A percentile compares a stretch with the other conserved stretches of the same genome.
Evolutionary conservation across 305 asterid species (phyloP).

Genomic region (Fraxinus velutina): DNA sequence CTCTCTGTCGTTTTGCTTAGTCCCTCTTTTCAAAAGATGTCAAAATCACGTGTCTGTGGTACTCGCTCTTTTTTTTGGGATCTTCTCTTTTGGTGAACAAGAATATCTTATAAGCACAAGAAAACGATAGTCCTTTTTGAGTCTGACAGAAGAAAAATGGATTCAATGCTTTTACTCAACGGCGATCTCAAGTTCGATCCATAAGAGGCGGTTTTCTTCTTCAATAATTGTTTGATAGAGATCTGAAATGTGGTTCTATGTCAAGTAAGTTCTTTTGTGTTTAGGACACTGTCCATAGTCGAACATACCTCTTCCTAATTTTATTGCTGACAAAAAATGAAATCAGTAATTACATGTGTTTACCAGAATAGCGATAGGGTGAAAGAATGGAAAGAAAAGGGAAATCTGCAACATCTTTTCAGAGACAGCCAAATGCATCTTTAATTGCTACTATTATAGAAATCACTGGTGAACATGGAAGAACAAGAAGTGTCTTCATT

Average conservation of each 20-base stretch:
- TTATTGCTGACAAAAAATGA: background rate
- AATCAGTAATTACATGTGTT: background rate
- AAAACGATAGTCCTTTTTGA: background rate
- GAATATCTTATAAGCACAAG: background rate
- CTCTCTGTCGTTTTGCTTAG: background rate
- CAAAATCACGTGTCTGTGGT: background rate
- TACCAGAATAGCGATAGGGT: background rate
- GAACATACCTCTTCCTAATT: background rate
- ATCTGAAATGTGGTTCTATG: background rate
- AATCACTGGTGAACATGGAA: conserved; percentile 27
- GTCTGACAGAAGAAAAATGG: background rate
- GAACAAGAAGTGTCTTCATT: conserved; percentile 32
- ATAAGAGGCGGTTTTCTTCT: background rate
- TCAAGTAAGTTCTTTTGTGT: background rate
- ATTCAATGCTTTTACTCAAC: background rate
- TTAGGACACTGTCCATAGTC: background rate
- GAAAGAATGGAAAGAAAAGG: background rate
- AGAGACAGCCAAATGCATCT: background rate
- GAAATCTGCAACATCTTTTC: background rate
- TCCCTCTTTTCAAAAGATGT: background rate
- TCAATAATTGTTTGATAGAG: background rate
- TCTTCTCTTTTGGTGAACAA: background rate
- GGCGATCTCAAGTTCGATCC: background rate
- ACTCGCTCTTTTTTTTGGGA: background rate
- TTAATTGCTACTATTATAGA: conserved; percentile 17